Percentiles rank a stretch among this genome's conserved stretches.
Evolutionary conservation across 495 filamentous ascomycete genomes (phyloP).

Genomic region (Penicillium parvum): DNA sequence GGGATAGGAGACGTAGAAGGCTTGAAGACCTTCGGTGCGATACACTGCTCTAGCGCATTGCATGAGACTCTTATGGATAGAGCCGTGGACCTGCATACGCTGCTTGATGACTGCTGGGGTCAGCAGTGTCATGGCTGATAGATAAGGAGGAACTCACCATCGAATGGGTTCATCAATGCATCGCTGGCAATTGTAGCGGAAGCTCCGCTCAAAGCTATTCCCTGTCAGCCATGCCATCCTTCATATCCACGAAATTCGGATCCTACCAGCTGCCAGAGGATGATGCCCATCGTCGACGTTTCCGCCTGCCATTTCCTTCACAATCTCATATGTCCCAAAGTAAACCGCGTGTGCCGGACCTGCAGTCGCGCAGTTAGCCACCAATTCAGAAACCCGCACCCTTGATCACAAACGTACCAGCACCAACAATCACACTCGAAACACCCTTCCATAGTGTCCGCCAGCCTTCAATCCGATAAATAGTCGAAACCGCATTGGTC

Average conservation of each 20-base stretch:
- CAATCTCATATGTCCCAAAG: slow-evolving; percentile 95
- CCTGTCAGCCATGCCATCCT: slow-evolving; percentile 5
- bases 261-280: slow-evolving; percentile 81
- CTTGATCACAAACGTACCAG: slow-evolving; percentile 53
- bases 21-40: slow-evolving; percentile 76
- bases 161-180: slow-evolving; percentile 98
- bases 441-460: slow-evolving; percentile 93
- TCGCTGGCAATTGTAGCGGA: slow-evolving; percentile 95
- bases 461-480: slow-evolving; percentile 83
- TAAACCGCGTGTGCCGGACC: slow-evolving; percentile 97
- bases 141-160: slow-evolving; percentile 58
- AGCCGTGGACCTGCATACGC: slow-evolving; percentile 96
- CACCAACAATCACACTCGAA: slow-evolving; percentile 92
- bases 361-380: slow-evolving; percentile 38
- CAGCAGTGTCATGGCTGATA: slow-evolving; percentile 4
- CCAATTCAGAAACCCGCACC: neutral
- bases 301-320: slow-evolving; percentile 93
- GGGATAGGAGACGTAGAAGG: slow-evolving; percentile 98
- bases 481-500: slow-evolving; percentile 86
- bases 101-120: slow-evolving; percentile 84
- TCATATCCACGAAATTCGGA: neutral
- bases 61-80: slow-evolving; percentile 75
- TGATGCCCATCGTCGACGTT: slow-evolving; percentile 87
- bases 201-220: slow-evolving; percentile 79
- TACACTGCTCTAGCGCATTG: slow-evolving; percentile 88